These are phyloP conservation scores for Candida labiduridarum DNA, from an alignment of 1,139 yeast genomes.

Conservation along the genomic window DNA sequence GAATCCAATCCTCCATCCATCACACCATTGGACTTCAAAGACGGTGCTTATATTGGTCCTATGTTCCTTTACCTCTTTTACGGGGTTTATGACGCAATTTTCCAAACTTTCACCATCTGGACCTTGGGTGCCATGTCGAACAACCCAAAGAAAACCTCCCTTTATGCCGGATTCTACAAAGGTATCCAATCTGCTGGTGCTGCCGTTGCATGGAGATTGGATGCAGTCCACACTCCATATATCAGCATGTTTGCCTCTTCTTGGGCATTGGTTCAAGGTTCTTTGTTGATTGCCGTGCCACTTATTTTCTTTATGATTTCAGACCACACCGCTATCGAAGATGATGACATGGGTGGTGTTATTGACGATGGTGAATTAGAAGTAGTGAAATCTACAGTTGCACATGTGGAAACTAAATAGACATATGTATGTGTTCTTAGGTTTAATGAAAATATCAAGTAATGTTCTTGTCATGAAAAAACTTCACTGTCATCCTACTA, in stretches of 20 bases:
- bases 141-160: slow-evolving; percentile 56
- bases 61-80: slow-evolving; percentile 63
- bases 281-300: slow-evolving; percentile 45
- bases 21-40: slow-evolving; percentile 47
- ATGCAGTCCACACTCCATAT: slow-evolving; percentile 45
- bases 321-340: slow-evolving; percentile 48
- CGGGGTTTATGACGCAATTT: slow-evolving; percentile 59
- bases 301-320: slow-evolving; percentile 43
- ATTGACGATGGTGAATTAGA: slow-evolving; percentile 30
- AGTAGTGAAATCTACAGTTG: slow-evolving; percentile 22
- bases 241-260: slow-evolving; percentile 51
- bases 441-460: too few species aligned
- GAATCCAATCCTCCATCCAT: slow-evolving; percentile 18
- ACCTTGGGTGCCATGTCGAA: slow-evolving; percentile 59
- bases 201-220: slow-evolving; percentile 63
- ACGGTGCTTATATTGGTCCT: slow-evolving; percentile 54
- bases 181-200: slow-evolving; percentile 67
- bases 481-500: too few species aligned
- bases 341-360: slow-evolving; percentile 33
- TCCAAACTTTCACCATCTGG: slow-evolving; percentile 61
- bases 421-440: neutral
- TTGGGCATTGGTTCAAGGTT: slow-evolving; percentile 58
- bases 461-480: too few species aligned
- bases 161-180: slow-evolving; percentile 65
- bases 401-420: slow-evolving; percentile 14